Evolutionary conservation across 495 filamentous ascomycete species (phyloP), one percentile per base, ranked within the genome.

Genomic region (Penicillium pancosmium): DNA sequence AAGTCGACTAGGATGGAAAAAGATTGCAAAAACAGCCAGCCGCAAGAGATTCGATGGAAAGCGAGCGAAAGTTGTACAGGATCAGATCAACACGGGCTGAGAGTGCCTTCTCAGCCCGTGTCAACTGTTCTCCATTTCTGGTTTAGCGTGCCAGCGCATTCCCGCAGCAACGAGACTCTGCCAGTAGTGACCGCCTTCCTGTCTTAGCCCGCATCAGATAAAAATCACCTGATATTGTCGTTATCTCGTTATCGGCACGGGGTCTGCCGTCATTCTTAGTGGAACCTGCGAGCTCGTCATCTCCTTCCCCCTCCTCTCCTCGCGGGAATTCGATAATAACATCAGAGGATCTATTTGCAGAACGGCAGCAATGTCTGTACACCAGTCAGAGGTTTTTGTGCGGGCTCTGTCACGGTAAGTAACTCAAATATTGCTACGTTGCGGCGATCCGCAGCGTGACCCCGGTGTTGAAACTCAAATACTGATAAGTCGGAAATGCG

Each of bases 331-430:
- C 36, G 12, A 38, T 5, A 38, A 38, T 13, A 38, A 38, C 36
- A 12, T 13, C 36, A 38, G 21, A 41, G 23, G 34, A 49, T 27
- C 23, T 6, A 35, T 48, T 10, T 50, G 4, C 16, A 12, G 10
- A 21, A 50, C 41, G 6, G 10, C 46, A 23, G 46, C 21, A 1
- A 66, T 66, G 63, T 27, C 40, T 47, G 38, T 19, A 19, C 35
- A 72, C 13, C 72, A 77, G 52, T 41, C 68, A 15, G 73, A 75
- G 56, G 59, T 68, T 36, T 78, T 79, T 54, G 61, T 78, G 31
- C 75, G 63, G 61, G 75, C 76, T 16, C 63, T 80, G 18, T 80
- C 77, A 36, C 75, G 75, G 75, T 78, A 71, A 40, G 75, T 72
- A n/a, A 36, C 9, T 16, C n/a, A 31, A 31, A 9, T 9, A 0